Evolutionary conservation across 345 rosid species (phyloP), one percentile per base, ranked within the genome.

Genomic region (Eucalyptus brandiana): DNA sequence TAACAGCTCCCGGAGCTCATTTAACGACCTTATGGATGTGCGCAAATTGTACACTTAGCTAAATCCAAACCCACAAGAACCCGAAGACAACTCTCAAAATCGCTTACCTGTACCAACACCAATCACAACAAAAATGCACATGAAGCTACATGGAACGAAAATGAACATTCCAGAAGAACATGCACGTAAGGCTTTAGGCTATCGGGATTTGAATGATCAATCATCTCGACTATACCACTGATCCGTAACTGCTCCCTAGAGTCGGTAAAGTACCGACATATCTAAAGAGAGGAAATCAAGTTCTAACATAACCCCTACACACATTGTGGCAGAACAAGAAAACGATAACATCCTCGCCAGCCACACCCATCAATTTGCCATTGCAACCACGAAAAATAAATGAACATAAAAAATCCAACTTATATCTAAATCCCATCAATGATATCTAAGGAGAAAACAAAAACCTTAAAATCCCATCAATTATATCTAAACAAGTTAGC

Each of bases 161-260:
- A 51, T 21, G 76, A 65, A 32, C 6, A 26, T 24, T 45, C 50
- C 10, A 87, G 88, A 48, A 42, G 47, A 45, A 45, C 86, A 42
- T 50, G 76, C 80, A 97, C 99, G 98, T 96, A 93, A 92, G 94
- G 94, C 92, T 95, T 96, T 23, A 34, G 40, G 37, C 92, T 91
- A 90, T 97, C 96, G 76, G 94, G 90, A 93, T 93, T 93, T 21
- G 92, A 94, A 17, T 92, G 95, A 88, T 97, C 97, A 86, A 97
- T 92, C 76, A 97, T 91, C 90, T 95, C 97, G 88, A 95, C 89
- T 89, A 89, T 94, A 92, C 99, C 97, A 88, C 76, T 94, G 91
- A 97, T 97, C 80, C 98, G 94, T 87, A 97, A 97, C 89, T 95
- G 98, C 94, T 97, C 99, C 98, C 98, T 96, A 47, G 99, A 93